phyloP scores from a whole-genome alignment of 352 stramenopile genomes.

The Bremia lactucae region DNA sequence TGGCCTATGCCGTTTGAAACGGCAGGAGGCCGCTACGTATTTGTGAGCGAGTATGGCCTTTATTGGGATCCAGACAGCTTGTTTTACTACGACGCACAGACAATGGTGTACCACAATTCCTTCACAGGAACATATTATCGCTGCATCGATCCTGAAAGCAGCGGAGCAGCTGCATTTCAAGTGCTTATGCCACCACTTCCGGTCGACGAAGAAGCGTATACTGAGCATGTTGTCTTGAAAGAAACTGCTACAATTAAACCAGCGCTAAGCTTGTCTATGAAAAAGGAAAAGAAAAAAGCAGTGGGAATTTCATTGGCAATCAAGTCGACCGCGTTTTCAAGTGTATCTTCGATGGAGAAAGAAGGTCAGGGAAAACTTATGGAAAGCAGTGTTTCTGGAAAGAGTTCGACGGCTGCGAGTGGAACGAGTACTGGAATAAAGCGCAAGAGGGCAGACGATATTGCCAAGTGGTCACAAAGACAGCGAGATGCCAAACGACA shows the following conservation, averaged over 20 bases:
- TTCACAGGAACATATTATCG: conserved; percentile 61
- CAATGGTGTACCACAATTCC: conserved; percentile 65
- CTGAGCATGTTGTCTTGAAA: conserved; percentile 8
- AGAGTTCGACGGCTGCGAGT: conserved; percentile 6
- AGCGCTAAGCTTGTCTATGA: conserved; percentile 29
- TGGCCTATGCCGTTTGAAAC: conserved; percentile 75
- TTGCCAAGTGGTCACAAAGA: conserved; percentile 74
- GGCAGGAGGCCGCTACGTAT: conserved; percentile 66
- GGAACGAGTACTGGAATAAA: conserved; percentile 31
- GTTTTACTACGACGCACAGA: conserved; percentile 75
- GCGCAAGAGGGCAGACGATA: conserved; percentile 67
- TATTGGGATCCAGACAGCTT: conserved; percentile 77
- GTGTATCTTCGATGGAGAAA: conserved; percentile 3
- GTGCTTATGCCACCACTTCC: conserved; percentile 37
- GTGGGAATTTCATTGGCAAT: conserved; percentile 45
- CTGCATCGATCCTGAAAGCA: conserved; percentile 20
- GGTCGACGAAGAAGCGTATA: conserved; percentile 29
- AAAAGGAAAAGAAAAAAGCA: conserved; percentile 58
- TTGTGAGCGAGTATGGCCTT: conserved; percentile 46
- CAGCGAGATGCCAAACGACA: conserved; percentile 22
- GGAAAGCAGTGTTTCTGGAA: neutral
- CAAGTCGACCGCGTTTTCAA: conserved; percentile 27
- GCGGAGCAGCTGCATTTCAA: conserved; percentile 28
- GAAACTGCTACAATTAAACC: conserved; percentile 9
- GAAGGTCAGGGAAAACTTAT: neutral